Evolutionary conservation across 345 rosid species (phyloP).

Genomic region (Schrenkiella parvula): DNA sequence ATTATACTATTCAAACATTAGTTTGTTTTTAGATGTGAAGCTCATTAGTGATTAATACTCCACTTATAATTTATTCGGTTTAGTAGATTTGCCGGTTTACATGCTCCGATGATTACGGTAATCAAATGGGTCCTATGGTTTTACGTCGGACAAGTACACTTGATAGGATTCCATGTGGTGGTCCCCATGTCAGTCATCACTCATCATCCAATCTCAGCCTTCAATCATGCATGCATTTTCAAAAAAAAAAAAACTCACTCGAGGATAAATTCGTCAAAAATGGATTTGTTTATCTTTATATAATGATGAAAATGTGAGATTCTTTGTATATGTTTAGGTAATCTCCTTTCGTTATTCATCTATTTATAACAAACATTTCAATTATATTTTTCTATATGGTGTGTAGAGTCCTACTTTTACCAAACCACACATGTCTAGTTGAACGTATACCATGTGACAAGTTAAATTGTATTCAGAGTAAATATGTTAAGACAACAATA

Average conservation of each 20-base stretch:
- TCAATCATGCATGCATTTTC: slow-evolving; percentile 4
- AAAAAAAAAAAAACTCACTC: slow-evolving; percentile 1
- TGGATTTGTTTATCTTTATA: not conserved
- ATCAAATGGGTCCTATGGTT: slow-evolving; percentile 14
- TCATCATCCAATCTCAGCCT: slow-evolving; percentile 20
- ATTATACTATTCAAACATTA: not conserved
- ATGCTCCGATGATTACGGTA: slow-evolving; percentile 34
- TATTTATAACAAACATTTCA: not conserved
- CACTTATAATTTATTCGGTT: not conserved
- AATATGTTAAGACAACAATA: not conserved
- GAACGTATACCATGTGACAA: not conserved
- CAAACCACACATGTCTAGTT: slow-evolving; percentile 1
- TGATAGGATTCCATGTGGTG: slow-evolving; percentile 35
- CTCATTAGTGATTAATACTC: slow-evolving; percentile 15
- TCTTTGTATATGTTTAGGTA: slow-evolving; percentile 1
- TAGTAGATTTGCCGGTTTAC: slow-evolving; percentile 20
- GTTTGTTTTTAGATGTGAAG: slow-evolving; percentile 18
- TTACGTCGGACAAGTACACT: slow-evolving; percentile 29
- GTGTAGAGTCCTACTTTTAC: slow-evolving; percentile 16
- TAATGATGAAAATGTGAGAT: slow-evolving; percentile 14
- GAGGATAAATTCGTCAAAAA: slow-evolving; percentile 4
- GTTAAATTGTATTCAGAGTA: not conserved
- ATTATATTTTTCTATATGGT: not conserved
- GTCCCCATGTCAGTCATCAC: slow-evolving; percentile 21
- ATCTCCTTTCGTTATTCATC: not conserved